Conservation (phyloP, 2,329 filamentous ascomycete species). For the Penicillium polonicum region DNA sequence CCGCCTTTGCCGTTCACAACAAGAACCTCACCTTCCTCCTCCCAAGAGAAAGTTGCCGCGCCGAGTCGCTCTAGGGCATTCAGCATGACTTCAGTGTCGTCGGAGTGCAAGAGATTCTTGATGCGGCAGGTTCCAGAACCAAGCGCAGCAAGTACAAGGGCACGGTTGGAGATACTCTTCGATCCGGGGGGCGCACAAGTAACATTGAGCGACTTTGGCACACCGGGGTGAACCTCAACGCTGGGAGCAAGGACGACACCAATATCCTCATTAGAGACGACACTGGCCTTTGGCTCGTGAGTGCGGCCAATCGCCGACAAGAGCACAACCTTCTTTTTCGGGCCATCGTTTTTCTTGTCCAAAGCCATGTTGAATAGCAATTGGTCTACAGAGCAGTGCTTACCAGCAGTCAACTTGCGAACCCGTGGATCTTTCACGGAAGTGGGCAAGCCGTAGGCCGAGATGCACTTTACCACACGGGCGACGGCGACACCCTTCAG, state of each 20-base stretch:
- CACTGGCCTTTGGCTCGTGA: slow-evolving; percentile 80
- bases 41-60: slow-evolving; percentile 88
- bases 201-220: slow-evolving; percentile 64
- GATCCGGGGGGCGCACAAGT: slow-evolving; percentile 88
- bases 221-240: slow-evolving; percentile 69
- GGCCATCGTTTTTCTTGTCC: slow-evolving; percentile 97
- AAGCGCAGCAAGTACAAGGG: slow-evolving; percentile 88
- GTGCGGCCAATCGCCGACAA: slow-evolving; percentile 87
- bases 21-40: slow-evolving; percentile 87
- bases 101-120: slow-evolving; percentile 89
- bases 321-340: slow-evolving; percentile 93
- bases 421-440: slow-evolving; percentile 81
- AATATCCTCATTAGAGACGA: slow-evolving; percentile 84
- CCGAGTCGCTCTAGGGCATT: slow-evolving; percentile 82
- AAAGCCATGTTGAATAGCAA: slow-evolving; percentile 92
- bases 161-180: slow-evolving; percentile 96
- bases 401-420: slow-evolving; percentile 77
- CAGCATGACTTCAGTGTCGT: slow-evolving; percentile 96
- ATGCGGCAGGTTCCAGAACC: slow-evolving; percentile 82
- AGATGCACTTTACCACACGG: slow-evolving; percentile 85
- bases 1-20: slow-evolving; percentile 91
- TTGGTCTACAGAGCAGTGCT: slow-evolving; percentile 81
- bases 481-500: slow-evolving; percentile 84
- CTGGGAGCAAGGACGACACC: slow-evolving; percentile 78
- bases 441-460: slow-evolving; percentile 87